A percentile compares a stretch with the other conserved stretches of the same genome.
phyloP scores from a whole-genome alignment of 257 asterid species.

The Linderniella brevidens region DNA sequence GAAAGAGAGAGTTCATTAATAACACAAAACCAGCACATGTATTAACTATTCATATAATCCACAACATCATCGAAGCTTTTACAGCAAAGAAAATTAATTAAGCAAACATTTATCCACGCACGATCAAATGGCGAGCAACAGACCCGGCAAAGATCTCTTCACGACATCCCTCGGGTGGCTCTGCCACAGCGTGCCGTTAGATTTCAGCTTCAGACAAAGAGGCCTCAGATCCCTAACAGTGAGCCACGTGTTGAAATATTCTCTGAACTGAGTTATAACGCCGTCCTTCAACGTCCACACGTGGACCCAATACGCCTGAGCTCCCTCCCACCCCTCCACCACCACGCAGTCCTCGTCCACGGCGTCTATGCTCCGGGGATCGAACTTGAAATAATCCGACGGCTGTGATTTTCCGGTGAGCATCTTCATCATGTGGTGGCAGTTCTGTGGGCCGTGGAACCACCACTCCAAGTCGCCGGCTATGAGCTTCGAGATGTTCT shows the following conservation, averaged over 20 bases:
- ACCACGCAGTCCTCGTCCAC: constrained; percentile 45
- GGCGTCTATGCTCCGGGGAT: constrained; percentile 48
- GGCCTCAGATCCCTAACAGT: constrained; percentile 49
- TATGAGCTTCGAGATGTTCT: constrained; percentile 15
- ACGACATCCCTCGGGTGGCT: constrained; percentile 78
- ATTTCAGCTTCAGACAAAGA: constrained; percentile 18
- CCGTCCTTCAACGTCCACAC: constrained; percentile 75
- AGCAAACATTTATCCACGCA: not conserved
- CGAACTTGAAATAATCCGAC: constrained; percentile 37
- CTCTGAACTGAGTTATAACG: constrained; percentile 59
- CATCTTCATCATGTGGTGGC: constrained; percentile 86
- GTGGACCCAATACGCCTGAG: constrained; percentile 74
- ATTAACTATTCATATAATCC: no score
- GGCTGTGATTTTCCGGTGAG: constrained; percentile 49
- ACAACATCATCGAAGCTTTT: no score
- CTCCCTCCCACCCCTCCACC: constrained; percentile 91
- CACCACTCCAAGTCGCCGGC: constrained; percentile 78
- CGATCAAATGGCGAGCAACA: constrained; percentile 54
- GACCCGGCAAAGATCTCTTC: constrained; percentile 53
- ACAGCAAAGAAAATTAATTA: no score
- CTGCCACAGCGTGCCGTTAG: constrained; percentile 58
- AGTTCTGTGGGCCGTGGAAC: constrained; percentile 93
- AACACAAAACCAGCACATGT: no score
- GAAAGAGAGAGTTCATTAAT: no score
- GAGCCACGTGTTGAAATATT: constrained; percentile 86